Evolutionary conservation across 2,329 filamentous ascomycete genomes (phyloP).

Genomic region (Ophiostoma triangulosporum): DNA sequence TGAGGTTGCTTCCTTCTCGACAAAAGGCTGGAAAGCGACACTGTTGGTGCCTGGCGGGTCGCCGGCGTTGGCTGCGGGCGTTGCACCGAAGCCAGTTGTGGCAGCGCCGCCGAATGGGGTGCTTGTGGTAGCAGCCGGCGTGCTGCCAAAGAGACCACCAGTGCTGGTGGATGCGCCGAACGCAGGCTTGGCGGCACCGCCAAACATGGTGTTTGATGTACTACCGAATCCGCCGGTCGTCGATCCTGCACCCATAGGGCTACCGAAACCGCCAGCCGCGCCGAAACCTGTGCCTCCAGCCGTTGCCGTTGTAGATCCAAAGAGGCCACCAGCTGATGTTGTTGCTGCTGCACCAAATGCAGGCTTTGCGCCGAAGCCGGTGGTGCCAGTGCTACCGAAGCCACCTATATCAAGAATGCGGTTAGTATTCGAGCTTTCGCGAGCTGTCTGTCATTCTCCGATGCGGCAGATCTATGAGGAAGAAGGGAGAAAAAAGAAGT

Average conservation of each 20-base stretch:
- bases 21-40: slow-evolving; percentile 52
- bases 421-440: slow-evolving; percentile 3
- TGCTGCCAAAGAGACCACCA: slow-evolving; percentile 34
- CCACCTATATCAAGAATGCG: slow-evolving; percentile 13
- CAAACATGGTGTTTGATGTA: slow-evolving; percentile 35
- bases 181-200: slow-evolving; percentile 29
- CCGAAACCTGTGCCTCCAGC: slow-evolving; percentile 24
- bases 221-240: slow-evolving; percentile 27
- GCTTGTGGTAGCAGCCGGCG: slow-evolving; percentile 21
- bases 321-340: slow-evolving; percentile 30
- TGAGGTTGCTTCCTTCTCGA: slow-evolving; percentile 56
- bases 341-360: slow-evolving; percentile 36
- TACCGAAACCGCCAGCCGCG: slow-evolving; percentile 28
- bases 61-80: slow-evolving; percentile 35
- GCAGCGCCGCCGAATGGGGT: slow-evolving; percentile 26
- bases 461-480: neutral
- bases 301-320: slow-evolving; percentile 28
- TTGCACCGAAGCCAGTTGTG: slow-evolving; percentile 17
- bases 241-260: slow-evolving; percentile 16
- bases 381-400: slow-evolving; percentile 17
- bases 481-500: neutral
- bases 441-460: neutral
- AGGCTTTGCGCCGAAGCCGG: slow-evolving; percentile 29
- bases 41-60: slow-evolving; percentile 57
- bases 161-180: slow-evolving; percentile 20